Conservation (phyloP, 306 rosid genomes). For the Canavalia ensiformis region DNA sequence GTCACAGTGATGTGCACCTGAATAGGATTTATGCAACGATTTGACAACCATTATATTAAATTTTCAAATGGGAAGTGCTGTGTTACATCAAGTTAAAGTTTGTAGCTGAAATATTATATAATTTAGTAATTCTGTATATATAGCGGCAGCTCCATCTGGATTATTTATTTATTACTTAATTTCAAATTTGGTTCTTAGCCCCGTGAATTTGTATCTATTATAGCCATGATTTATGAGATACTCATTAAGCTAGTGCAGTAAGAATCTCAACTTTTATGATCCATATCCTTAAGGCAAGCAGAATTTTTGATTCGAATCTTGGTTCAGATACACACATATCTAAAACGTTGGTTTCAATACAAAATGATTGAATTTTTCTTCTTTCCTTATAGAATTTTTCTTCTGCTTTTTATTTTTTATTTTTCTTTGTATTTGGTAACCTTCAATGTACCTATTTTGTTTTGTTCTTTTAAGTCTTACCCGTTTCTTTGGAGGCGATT, state of each 20-base stretch:
- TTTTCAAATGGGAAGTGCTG: background rate
- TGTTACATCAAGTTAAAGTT: background rate
- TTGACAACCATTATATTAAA: background rate
- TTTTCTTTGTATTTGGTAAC: background rate
- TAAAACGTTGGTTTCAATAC: conserved; percentile 10
- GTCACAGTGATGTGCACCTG: background rate
- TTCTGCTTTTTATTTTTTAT: background rate
- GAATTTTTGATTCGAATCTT: background rate
- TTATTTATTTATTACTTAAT: background rate
- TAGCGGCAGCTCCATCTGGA: background rate
- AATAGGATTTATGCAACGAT: conserved; percentile 32
- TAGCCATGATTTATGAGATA: background rate
- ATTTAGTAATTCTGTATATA: background rate
- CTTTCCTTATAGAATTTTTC: background rate
- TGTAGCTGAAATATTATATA: background rate
- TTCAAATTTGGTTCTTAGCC: background rate
- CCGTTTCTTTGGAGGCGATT: background rate
- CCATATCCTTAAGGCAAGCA: conserved; percentile 5
- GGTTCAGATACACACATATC: background rate
- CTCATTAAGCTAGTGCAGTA: background rate
- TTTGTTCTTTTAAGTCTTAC: background rate
- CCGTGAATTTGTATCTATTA: background rate
- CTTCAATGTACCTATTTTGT: background rate
- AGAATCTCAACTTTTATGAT: conserved; percentile 23
- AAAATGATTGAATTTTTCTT: conserved; percentile 15